A percentile compares a stretch with the other conserved stretches of the same genome.
Evolutionary conservation across 116 monocot genomes (phyloP).

Genomic region (Cymodocea nodosa): DNA sequence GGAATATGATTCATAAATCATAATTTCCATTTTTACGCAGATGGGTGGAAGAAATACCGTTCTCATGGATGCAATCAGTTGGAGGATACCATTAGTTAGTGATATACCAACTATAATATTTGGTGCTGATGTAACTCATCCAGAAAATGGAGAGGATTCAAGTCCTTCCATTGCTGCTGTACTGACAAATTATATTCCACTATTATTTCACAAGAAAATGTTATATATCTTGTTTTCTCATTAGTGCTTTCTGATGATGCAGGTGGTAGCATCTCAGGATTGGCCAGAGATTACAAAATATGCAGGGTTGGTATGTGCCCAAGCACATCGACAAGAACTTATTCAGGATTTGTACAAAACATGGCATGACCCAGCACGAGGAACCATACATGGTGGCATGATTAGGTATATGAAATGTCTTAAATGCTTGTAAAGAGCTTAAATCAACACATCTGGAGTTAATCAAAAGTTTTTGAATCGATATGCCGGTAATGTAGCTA

Average conservation of each 20-base stretch:
- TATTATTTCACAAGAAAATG: neutral
- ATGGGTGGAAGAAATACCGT: constrained; percentile 61
- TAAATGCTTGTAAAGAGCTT: too few species aligned
- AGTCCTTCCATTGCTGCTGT: constrained; percentile 47
- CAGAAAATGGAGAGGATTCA: constrained; percentile 43
- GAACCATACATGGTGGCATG: constrained; percentile 47
- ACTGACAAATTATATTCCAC: neutral
- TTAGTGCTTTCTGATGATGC: neutral
- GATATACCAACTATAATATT: constrained; percentile 49
- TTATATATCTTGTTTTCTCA: neutral
- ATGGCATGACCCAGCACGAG: constrained; percentile 33
- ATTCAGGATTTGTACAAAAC: constrained; percentile 53
- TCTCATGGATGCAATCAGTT: constrained; percentile 42
- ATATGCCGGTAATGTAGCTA: too few species aligned
- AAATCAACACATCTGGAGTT: too few species aligned
- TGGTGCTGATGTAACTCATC: constrained; percentile 49
- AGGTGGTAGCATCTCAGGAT: constrained; percentile 82
- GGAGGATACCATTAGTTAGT: constrained; percentile 42
- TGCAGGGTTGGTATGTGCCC: constrained; percentile 46
- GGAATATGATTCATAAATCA: neutral
- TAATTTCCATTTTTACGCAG: constrained; percentile 8
- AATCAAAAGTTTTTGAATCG: too few species aligned
- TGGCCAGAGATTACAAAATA: constrained; percentile 76
- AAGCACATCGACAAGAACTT: constrained; percentile 57
- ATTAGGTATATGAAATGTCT: constrained; percentile 20